Base-by-base conservation (phyloP, 208 protist genomes). In the Trypanosoma boissoni region DNA sequence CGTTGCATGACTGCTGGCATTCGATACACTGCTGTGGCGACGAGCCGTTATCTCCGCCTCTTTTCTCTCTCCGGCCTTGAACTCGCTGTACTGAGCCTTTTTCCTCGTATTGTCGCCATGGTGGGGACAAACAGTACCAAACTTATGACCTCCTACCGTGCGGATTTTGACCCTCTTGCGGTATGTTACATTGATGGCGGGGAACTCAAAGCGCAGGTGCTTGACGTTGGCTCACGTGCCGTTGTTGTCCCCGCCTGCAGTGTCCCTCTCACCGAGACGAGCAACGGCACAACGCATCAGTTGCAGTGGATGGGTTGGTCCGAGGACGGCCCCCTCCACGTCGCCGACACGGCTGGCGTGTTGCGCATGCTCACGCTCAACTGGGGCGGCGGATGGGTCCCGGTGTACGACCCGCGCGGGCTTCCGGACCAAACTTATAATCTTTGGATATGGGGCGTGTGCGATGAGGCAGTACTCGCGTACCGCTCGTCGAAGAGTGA, bases 281-380 rank as follows among this genome's bases (percentile, higher is more conserved):
- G 48, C 4, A 71, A 86, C 28, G 83, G 77, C 21, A 52, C 20
- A 27, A 58, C 43, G 14, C 88, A 90, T 48, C 83, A 92, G 57
- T 66, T 95, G 53, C 82, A 91, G 72, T 95, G 88, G 88, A 58
- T 92, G 23, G 88, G 88, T 10, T 95, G 82, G 82, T 91, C 85
- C 0, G 84, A 95, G 56, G 88, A 95, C 45, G 88, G 88, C 12
- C 78, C 86, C 26, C 80, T 95, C 55, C 85, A 91, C 72, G 58
- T 76, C 23, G 79, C 61, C 20, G 88, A 95, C 61, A 92, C 82
- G 9, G 88, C 88, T 1, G 88, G 88, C 10, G 84, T 95, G 41
- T 73, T 95, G 68, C 82, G 81, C 37, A 74, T 92, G 69, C 83
- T 78, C 68, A 91, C 83, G 29, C 28, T 83, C 45, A 68, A 63